These are phyloP conservation scores for Cardamine chenopodiifolia DNA, from an alignment of 345 rosid genomes.

Conservation along the genomic window DNA sequence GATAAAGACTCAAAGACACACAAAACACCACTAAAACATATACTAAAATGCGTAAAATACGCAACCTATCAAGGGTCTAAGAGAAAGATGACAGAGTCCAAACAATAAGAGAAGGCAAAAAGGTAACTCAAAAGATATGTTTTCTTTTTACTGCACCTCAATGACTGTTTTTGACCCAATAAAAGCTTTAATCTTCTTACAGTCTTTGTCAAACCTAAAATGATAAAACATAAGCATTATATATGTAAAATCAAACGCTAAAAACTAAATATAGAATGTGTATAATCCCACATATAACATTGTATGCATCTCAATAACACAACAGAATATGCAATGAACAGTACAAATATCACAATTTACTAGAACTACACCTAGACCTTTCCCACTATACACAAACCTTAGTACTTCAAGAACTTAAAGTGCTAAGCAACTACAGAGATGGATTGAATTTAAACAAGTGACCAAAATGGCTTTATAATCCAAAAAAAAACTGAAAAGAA, in stretches of 20 bases:
- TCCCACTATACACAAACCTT: constrained; percentile 20
- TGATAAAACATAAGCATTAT: constrained; percentile 21
- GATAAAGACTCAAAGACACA: too few relatives aligned
- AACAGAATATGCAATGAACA: not conserved
- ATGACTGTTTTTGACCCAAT: constrained; percentile 87
- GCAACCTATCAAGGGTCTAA: constrained; percentile 18
- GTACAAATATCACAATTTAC: not conserved
- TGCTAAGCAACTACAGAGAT: too few relatives aligned
- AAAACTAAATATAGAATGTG: constrained; percentile 6
- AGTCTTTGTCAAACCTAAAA: constrained; percentile 84
- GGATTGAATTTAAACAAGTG: too few relatives aligned
- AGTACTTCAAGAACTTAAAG: not conserved
- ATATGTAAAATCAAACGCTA: not conserved
- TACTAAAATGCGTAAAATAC: too few relatives aligned
- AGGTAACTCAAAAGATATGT: not conserved
- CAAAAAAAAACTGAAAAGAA: too few relatives aligned
- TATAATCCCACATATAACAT: not conserved
- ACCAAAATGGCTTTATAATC: too few relatives aligned
- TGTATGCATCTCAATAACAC: not conserved
- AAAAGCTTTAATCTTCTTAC: constrained; percentile 93
- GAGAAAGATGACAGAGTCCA: constrained; percentile 13
- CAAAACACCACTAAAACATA: too few relatives aligned
- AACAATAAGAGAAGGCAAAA: not conserved
- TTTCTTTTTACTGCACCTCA: constrained; percentile 54
- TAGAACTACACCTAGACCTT: not conserved